Evolutionary conservation across 2,329 filamentous ascomycete species (phyloP).

Genomic region (Fusarium agapanthi): DNA sequence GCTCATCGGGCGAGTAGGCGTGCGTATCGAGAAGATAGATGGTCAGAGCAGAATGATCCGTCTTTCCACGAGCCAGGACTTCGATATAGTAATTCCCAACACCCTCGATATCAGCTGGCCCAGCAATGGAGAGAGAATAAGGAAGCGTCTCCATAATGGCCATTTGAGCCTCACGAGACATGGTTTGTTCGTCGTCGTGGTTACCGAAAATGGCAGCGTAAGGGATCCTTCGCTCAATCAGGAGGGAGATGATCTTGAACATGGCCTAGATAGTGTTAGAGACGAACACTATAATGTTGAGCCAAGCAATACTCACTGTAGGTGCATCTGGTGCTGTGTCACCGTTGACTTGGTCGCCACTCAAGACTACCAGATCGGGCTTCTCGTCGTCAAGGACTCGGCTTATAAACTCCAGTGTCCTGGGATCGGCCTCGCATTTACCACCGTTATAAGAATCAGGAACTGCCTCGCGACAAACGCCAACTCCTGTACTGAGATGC

Average conservation of each 20-base stretch:
- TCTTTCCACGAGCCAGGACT: constrained; percentile 80
- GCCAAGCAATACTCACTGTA: constrained; percentile 63
- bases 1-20: constrained; percentile 88
- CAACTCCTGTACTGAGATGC: constrained; percentile 90
- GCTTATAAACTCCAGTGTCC: constrained; percentile 89
- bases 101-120: constrained; percentile 84
- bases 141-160: constrained; percentile 84
- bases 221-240: constrained; percentile 88
- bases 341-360: constrained; percentile 95
- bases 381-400: constrained; percentile 90
- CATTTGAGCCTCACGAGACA: constrained; percentile 84
- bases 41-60: constrained; percentile 88
- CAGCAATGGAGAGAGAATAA: constrained; percentile 86
- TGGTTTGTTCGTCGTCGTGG: constrained; percentile 90
- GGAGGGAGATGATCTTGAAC: constrained; percentile 88
- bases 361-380: constrained; percentile 90
- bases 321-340: constrained; percentile 92
- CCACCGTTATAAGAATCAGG: constrained; percentile 76
- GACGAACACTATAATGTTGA: not conserved
- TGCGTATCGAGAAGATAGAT: constrained; percentile 97
- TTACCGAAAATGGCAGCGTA: constrained; percentile 97
- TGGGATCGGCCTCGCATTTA: constrained; percentile 88
- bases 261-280: constrained; percentile 67
- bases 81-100: constrained; percentile 96
- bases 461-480: constrained; percentile 85